phyloP scores from a whole-genome alignment of 75 land plant genomes.

The Sequoia sempervirens region DNA sequence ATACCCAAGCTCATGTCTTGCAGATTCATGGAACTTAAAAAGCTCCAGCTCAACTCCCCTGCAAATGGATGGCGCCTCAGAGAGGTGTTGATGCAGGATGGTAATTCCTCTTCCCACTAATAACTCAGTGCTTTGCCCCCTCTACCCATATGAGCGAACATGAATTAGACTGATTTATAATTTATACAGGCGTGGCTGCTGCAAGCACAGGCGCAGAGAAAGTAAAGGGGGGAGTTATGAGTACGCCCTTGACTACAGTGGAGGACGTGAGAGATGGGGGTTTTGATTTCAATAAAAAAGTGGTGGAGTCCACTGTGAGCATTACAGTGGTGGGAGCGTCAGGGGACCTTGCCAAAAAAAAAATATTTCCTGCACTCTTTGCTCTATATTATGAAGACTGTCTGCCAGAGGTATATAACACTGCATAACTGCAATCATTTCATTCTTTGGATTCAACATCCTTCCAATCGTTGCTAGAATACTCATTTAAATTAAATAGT shows the following conservation, averaged over 20 bases:
- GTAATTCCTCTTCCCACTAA: background rate
- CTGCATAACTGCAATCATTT: no score
- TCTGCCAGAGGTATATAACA: constrained; percentile 60
- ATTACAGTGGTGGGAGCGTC: constrained; percentile 90
- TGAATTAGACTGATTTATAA: background rate
- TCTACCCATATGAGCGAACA: background rate
- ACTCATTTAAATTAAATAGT: no score
- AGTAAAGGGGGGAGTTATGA: background rate
- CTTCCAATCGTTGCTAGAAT: no score
- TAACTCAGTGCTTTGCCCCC: background rate
- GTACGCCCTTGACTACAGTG: constrained; percentile 1
- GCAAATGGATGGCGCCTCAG: background rate
- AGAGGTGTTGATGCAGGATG: background rate
- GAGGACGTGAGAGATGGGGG: constrained; percentile 12
- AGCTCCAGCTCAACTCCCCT: background rate
- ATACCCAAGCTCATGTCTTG: no score
- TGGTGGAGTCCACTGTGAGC: constrained; percentile 50
- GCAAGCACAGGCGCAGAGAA: background rate
- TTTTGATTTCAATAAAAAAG: background rate
- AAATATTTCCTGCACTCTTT: constrained; percentile 84
- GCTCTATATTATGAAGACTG: constrained; percentile 81
- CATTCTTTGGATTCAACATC: no score
- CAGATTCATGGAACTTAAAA: background rate
- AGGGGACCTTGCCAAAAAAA: constrained; percentile 89
- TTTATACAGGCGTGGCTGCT: background rate